phyloP scores from a whole-genome alignment of 2,329 filamentous ascomycete genomes.

The Neonectria magnoliae region DNA sequence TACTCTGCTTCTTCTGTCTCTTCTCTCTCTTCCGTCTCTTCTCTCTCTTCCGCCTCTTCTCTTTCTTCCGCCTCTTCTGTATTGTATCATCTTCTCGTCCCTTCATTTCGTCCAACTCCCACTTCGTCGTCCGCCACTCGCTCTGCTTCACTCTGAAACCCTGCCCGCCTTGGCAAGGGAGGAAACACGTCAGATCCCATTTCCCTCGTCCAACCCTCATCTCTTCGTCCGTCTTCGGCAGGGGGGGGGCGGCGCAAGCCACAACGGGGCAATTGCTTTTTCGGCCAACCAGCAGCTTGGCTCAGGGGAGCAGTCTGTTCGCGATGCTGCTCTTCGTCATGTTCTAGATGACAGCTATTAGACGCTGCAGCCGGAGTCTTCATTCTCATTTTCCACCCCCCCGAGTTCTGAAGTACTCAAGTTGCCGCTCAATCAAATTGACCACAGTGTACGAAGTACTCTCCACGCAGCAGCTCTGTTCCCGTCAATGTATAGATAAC shows the following conservation, averaged over 20 bases:
- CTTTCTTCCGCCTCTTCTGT: neutral
- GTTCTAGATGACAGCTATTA: neutral
- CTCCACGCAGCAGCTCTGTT: no score
- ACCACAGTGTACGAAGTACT: neutral
- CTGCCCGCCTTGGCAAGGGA: neutral
- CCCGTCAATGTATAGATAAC: no score
- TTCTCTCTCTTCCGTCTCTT: neutral
- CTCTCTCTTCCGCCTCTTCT: neutral
- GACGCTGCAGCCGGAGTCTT: no score
- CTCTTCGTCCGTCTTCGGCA: neutral
- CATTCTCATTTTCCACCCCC: neutral
- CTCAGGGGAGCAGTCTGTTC: neutral
- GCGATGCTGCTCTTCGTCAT: neutral
- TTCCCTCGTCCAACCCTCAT: neutral
- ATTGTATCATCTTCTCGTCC: neutral
- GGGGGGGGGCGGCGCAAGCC: neutral
- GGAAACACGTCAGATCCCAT: neutral
- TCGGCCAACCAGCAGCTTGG: neutral
- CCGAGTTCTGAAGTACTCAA: neutral
- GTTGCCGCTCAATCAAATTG: neutral
- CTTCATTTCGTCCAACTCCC: neutral
- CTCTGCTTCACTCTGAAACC: neutral
- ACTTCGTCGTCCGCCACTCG: neutral
- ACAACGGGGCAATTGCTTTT: neutral
- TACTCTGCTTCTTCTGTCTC: neutral